A percentile compares a stretch with the other conserved stretches of the same genome.
phyloP scores from a whole-genome alignment of 202 grass and related monocot genomes.

The Carex arenaria region DNA sequence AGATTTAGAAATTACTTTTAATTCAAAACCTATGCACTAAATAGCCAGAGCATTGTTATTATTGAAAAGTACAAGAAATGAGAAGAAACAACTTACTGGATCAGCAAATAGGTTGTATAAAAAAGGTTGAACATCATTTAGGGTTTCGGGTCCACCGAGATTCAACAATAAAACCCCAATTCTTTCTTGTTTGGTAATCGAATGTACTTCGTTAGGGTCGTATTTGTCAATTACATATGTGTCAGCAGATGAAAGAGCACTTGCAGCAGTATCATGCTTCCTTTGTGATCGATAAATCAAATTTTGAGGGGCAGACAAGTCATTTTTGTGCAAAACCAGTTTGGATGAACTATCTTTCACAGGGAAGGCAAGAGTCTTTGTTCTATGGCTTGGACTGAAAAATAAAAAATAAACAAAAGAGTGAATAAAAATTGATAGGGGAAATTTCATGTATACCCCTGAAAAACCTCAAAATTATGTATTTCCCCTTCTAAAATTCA shows the following conservation, averaged over 20 bases:
- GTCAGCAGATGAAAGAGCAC: conserved; percentile 4
- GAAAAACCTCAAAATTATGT: too few relatives aligned
- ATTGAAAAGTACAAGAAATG: background rate
- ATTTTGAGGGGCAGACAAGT: background rate
- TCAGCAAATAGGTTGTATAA: conserved; percentile 91
- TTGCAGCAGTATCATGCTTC: background rate
- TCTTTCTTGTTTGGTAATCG: conserved; percentile 41
- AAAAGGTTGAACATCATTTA: conserved; percentile 92
- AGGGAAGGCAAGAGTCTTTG: background rate
- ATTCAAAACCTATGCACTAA: background rate
- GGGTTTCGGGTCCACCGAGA: conserved; percentile 86
- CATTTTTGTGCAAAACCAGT: conserved; percentile 12
- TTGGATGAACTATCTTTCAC: background rate
- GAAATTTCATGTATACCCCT: too few relatives aligned
- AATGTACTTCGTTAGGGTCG: background rate
- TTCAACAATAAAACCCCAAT: conserved; percentile 88
- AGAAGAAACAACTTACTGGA: conserved; percentile 48
- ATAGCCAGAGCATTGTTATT: background rate
- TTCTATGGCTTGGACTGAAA: conserved; percentile 1
- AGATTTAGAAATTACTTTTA: background rate
- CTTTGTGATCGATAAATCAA: background rate
- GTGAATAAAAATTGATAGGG: background rate
- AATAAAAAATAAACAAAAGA: background rate
- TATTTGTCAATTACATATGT: background rate
- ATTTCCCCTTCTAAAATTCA: too few relatives aligned